phyloP scores from a whole-genome alignment of 2,329 filamentous ascomycete genomes.

The Diaporthe longicolla region DNA sequence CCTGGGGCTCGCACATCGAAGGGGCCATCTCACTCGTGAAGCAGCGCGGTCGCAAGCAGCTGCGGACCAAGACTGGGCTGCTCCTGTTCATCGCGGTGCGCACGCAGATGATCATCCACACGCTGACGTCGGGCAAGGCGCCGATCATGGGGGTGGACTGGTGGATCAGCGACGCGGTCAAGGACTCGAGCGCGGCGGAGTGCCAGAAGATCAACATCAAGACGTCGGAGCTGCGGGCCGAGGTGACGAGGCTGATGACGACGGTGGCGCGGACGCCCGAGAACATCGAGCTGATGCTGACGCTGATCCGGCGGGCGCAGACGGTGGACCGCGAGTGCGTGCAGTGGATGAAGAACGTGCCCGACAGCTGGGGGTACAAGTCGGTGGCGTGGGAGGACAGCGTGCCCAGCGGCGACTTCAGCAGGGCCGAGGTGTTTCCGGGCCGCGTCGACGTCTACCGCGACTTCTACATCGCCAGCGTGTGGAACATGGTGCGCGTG shows the following conservation, averaged over 20 bases:
- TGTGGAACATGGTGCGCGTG: conserved; percentile 70
- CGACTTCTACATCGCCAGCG: conserved; percentile 70
- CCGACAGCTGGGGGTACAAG: conserved; percentile 64
- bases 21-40: conserved; percentile 74
- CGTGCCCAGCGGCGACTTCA: conserved; percentile 66
- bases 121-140: conserved; percentile 65
- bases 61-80: conserved; percentile 66
- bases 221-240: conserved; percentile 68
- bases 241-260: conserved; percentile 65
- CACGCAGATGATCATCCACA: conserved; percentile 73
- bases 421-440: conserved; percentile 69
- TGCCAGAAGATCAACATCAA: conserved; percentile 68
- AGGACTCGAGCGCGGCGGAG: conserved; percentile 62
- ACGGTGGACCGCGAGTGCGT: conserved; percentile 66
- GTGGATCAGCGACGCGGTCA: conserved; percentile 70
- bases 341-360: conserved; percentile 65
- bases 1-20: conserved; percentile 76
- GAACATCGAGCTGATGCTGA: conserved; percentile 64
- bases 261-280: conserved; percentile 61
- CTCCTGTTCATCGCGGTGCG: conserved; percentile 72
- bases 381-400: conserved; percentile 71
- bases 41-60: conserved; percentile 68
- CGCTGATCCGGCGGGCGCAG: conserved; percentile 66
- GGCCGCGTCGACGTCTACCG: conserved; percentile 72
- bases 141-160: conserved; percentile 70